Percentiles rank a stretch among this genome's conserved stretches.
Conservation (phyloP, 805 yeast genomes). For the Saccharomyces cerevisiae region DNA sequence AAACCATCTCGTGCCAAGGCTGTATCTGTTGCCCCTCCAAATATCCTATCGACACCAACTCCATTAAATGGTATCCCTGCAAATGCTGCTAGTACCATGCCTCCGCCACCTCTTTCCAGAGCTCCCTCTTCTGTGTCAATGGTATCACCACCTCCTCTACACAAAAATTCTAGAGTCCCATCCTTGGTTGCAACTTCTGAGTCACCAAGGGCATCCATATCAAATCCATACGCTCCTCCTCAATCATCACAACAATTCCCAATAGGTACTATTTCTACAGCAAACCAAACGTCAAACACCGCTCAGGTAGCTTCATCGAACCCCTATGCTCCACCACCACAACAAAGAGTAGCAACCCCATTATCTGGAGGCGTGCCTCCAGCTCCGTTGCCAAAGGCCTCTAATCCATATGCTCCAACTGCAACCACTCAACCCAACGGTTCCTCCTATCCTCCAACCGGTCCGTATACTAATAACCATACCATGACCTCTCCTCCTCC, state of each 20-base stretch:
- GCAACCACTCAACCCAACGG: slow-evolving; percentile 4
- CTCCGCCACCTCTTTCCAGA: slow-evolving; percentile 28
- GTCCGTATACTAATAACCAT: neutral
- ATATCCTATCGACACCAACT: slow-evolving; percentile 7
- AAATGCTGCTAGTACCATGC: slow-evolving; percentile 6
- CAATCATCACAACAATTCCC: neutral
- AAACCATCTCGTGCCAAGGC: slow-evolving; percentile 29
- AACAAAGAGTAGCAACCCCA: slow-evolving; percentile 19
- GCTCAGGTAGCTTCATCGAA: slow-evolving; percentile 17
- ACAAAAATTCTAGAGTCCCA: slow-evolving; percentile 1
- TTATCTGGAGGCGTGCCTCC: neutral
- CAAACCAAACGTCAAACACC: slow-evolving; percentile 1
- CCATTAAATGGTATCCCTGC: slow-evolving; percentile 4
- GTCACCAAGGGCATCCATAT: slow-evolving; percentile 1
- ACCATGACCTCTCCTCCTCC: slow-evolving; percentile 6
- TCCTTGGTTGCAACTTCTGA: slow-evolving; percentile 2
- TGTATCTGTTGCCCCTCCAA: slow-evolving; percentile 31
- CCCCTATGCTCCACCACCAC: slow-evolving; percentile 34
- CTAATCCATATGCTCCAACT: slow-evolving; percentile 33
- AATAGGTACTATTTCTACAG: neutral
- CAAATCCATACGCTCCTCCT: slow-evolving; percentile 16
- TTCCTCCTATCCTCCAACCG: neutral
- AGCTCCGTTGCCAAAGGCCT: slow-evolving; percentile 1
- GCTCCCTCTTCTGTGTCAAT: slow-evolving; percentile 16
- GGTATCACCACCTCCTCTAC: slow-evolving; percentile 15